Evolutionary conservation across 2,329 filamentous ascomycete species (phyloP).

Genomic region (Ophiocordyceps camponoti-saundersi): DNA sequence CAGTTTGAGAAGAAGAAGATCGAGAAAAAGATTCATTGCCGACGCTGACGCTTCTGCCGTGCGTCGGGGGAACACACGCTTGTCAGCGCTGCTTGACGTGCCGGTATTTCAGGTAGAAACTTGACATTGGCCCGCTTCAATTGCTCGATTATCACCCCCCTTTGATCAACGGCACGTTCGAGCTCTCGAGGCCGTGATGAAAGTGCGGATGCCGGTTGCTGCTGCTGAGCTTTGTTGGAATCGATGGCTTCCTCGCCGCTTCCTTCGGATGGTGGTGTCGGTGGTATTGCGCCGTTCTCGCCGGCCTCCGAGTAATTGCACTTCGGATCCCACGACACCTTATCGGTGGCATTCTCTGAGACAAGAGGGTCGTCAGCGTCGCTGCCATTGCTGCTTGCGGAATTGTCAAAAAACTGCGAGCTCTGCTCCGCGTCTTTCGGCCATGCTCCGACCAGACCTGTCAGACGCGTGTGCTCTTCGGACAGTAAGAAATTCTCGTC

Average conservation of each 20-base stretch:
- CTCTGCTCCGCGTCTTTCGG: not conserved
- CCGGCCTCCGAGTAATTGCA: no score
- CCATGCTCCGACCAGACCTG: not conserved
- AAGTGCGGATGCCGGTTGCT: no score
- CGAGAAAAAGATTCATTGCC: not conserved
- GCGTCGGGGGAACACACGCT: not conserved
- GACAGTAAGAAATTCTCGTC: not conserved
- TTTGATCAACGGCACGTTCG: slow-evolving; percentile 4
- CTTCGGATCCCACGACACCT: not conserved
- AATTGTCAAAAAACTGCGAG: not conserved
- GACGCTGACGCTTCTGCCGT: not conserved
- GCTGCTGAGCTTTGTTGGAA: no score
- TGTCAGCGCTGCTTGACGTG: not conserved
- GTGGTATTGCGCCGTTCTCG: no score
- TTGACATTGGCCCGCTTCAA: slow-evolving; percentile 11
- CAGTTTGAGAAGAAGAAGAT: no score
- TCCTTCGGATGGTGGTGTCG: no score
- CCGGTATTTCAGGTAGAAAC: slow-evolving; percentile 8
- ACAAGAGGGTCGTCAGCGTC: not conserved
- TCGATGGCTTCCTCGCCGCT: no score
- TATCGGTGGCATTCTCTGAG: not conserved
- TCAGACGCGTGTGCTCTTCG: no score
- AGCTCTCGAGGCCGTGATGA: no score
- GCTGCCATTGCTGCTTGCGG: not conserved
- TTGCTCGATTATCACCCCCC: slow-evolving; percentile 11